Percentiles rank a stretch among this genome's conserved stretches.
Evolutionary conservation across 495 filamentous ascomycete species (phyloP).

Genomic region (Cetradonia linearis): DNA sequence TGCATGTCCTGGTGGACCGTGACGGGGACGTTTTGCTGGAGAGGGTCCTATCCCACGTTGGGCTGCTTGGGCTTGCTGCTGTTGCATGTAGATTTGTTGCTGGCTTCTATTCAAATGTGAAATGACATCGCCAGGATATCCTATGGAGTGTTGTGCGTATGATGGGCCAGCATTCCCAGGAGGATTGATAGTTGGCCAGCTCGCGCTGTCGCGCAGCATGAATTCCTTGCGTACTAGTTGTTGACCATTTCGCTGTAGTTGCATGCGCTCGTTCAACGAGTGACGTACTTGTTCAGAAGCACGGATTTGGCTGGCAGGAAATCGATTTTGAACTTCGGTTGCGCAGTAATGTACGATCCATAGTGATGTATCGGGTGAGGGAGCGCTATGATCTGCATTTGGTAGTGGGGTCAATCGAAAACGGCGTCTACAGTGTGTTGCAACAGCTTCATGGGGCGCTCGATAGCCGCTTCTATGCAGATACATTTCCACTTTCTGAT

Average conservation of each 20-base stretch:
- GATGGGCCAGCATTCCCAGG: slow-evolving; percentile 35
- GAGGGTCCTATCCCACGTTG: slow-evolving; percentile 20
- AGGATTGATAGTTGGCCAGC: slow-evolving; percentile 78
- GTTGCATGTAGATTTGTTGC: slow-evolving; percentile 26
- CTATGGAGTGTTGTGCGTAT: slow-evolving; percentile 27
- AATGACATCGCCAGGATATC: slow-evolving; percentile 26
- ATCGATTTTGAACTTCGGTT: slow-evolving; percentile 58
- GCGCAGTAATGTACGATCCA: slow-evolving; percentile 92
- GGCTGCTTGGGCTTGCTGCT: slow-evolving; percentile 18
- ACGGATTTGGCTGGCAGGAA: slow-evolving; percentile 55
- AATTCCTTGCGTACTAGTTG: slow-evolving; percentile 86
- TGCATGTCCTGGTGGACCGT: slow-evolving; percentile 15
- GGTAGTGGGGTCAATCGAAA: slow-evolving; percentile 67
- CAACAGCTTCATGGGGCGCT: slow-evolving; percentile 52
- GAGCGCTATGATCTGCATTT: slow-evolving; percentile 42
- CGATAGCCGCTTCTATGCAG: slow-evolving; percentile 69
- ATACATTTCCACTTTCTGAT: slow-evolving; percentile 68
- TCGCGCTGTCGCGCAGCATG: slow-evolving; percentile 75
- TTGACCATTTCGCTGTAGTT: slow-evolving; percentile 67
- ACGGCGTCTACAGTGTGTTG: slow-evolving; percentile 65
- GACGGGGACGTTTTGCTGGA: slow-evolving; percentile 23
- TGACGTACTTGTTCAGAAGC: slow-evolving; percentile 47
- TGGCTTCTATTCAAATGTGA: slow-evolving; percentile 26
- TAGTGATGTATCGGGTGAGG: slow-evolving; percentile 64
- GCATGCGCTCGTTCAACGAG: slow-evolving; percentile 52